phyloP scores from a whole-genome alignment of 768 basidiomycete genomes.

The Arthromyces matolae region DNA sequence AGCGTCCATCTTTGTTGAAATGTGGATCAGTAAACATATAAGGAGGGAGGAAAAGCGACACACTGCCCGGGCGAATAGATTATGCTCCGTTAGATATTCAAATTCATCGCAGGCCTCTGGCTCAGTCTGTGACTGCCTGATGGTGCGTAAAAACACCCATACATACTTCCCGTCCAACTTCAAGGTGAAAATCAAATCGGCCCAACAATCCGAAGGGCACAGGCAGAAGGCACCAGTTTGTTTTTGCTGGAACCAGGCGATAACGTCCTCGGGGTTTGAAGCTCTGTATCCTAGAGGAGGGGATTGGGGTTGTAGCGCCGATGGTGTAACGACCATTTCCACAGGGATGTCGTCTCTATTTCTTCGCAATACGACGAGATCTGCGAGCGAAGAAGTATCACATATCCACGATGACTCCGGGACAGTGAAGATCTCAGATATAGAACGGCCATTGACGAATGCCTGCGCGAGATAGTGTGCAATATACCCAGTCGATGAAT shows the following conservation, averaged over 20 bases:
- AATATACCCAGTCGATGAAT: background rate
- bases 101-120: background rate
- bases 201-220: background rate
- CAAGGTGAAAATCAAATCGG: background rate
- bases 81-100: background rate
- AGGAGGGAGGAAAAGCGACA: background rate
- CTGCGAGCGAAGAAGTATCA: background rate
- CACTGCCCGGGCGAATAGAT: background rate
- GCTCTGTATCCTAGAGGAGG: slow-evolving; percentile 1
- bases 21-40: too few species aligned
- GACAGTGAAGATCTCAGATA: background rate
- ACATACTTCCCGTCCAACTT: background rate
- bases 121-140: background rate
- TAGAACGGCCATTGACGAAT: background rate
- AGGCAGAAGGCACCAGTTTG: slow-evolving; percentile 2
- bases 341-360: background rate
- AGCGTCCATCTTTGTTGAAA: too few species aligned
- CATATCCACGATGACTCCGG: background rate
- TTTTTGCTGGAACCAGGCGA: slow-evolving; percentile 2
- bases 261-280: background rate
- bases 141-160: background rate
- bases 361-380: background rate
- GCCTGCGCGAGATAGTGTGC: background rate
- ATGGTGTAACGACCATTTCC: background rate
- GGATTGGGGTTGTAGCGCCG: background rate